These are phyloP conservation scores for Hericium alpestre DNA, from an alignment of 768 basidiomycete genomes.

Conservation along the genomic window DNA sequence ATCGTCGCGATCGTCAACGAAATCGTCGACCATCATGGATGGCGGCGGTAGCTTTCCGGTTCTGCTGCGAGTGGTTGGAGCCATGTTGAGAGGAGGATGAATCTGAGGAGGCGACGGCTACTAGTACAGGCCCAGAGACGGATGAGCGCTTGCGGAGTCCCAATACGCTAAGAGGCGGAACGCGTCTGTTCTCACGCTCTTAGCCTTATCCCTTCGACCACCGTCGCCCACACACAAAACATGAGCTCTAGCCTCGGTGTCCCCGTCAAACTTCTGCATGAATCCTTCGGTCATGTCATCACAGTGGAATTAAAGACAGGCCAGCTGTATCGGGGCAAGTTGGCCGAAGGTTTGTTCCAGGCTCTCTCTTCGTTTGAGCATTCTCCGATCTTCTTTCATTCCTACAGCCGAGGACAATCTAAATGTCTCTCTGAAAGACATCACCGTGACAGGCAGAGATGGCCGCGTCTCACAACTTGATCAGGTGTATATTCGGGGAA, in stretches of 20 bases:
- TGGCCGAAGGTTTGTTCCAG: slow-evolving; percentile 74
- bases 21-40: background rate
- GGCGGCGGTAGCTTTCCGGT: background rate
- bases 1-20: background rate
- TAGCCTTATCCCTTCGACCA: background rate
- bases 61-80: background rate
- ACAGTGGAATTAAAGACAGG: slow-evolving; percentile 99
- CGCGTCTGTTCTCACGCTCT: background rate
- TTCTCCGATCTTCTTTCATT: slow-evolving; percentile 5
- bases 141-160: no score
- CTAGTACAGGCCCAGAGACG: no score
- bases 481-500: slow-evolving; percentile 97
- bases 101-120: no score
- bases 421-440: slow-evolving; percentile 92
- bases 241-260: slow-evolving; percentile 69
- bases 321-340: slow-evolving; percentile 92
- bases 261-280: slow-evolving; percentile 93
- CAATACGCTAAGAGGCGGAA: background rate
- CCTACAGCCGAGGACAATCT: slow-evolving; percentile 92
- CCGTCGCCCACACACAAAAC: slow-evolving; percentile 16
- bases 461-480: slow-evolving; percentile 97
- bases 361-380: background rate
- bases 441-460: slow-evolving; percentile 95
- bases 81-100: background rate
- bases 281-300: slow-evolving; percentile 90